Evolutionary conservation across 2,329 filamentous ascomycete species (phyloP).

Genomic region (Curvularia hawaiiensis): DNA sequence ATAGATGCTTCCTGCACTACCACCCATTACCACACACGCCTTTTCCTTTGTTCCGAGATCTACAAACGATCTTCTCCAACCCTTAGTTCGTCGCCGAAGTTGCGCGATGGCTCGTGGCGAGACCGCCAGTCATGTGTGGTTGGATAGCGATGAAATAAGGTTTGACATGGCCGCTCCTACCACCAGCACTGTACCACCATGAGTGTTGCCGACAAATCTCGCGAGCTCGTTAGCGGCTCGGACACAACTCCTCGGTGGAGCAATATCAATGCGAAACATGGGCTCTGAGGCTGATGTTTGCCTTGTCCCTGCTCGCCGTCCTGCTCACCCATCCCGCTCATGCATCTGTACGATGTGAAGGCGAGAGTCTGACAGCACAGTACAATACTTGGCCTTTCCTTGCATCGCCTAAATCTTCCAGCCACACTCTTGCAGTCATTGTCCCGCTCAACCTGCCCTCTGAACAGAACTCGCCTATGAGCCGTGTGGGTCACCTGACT

Average conservation of each 20-base stretch:
- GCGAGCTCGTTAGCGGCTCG: neutral
- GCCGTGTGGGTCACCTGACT: neutral
- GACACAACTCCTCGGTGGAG: conserved; percentile 1
- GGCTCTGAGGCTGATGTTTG: neutral
- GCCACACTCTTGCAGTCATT: neutral
- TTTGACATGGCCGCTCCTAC: conserved; percentile 6
- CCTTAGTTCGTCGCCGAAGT: conserved; percentile 5
- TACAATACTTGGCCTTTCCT: neutral
- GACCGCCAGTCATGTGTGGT: neutral
- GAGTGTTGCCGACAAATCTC: neutral
- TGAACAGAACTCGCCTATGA: neutral
- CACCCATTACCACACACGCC: neutral
- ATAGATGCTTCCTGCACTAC: neutral
- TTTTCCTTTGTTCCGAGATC: neutral
- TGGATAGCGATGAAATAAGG: conserved; percentile 3
- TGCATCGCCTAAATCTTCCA: neutral
- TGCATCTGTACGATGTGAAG: neutral
- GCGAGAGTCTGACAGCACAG: neutral
- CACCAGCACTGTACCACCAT: conserved; percentile 1
- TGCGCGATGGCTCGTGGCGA: conserved; percentile 8
- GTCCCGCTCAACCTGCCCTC: neutral
- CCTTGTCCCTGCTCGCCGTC: conserved; percentile 1
- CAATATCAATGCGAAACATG: neutral
- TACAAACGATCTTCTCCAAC: neutral
- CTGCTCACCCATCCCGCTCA: neutral